Base-by-base conservation (phyloP, 139 green algal genomes). In the Axilococcus clingmanii region DNA sequence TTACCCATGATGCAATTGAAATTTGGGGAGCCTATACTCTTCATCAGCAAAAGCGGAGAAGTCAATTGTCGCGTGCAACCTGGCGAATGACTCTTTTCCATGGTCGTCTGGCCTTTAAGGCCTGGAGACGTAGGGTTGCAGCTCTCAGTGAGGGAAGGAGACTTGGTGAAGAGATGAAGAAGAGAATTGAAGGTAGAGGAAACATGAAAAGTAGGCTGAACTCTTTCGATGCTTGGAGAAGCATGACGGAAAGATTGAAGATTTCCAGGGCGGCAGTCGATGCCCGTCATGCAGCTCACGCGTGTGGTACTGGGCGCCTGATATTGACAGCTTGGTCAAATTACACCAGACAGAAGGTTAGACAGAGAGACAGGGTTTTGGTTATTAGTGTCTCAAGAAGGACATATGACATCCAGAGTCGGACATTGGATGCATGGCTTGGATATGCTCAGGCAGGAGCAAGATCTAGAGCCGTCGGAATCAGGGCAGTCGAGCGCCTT, bases 401-500 rank as follows among this genome's bases (percentile, higher is more conserved):
- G n/a, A n/a, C 20, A 4, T 22, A 17, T 0, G 2, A 6, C n/a
- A 41, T 56, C 40, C 53, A 58, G 20, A 34, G 43, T 19, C 17
- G 15, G 7, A 47, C 32, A 15, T 52, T 57, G 4, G 27, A 36
- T 20, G 27, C 50, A 20, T 66, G 51, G 64, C 20, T 46, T 29
- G 42, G 46, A 29, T 25, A 53, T 31, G 19, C 64, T n/a, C 56
- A 61, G 42, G 37, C 43, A 5, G 14, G 15, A 28, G 35, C 22
- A 1, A 17, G 22, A 6, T 12, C 19, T 9, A 22, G 27, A 19
- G 4, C 25, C 3, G 63, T 58, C 4, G 33, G 66, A 48, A 32
- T 61, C 29, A 36, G 38, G 22, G 42, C 27, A 20, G 65, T 73
- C 25, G 51, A 66, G 12, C 49, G 57, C 19, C 34, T 51, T 36